A percentile compares a stretch with the other conserved stretches of the same genome.
Conservation (phyloP, 2,329 filamentous ascomycete genomes). For the Fusarium haematococcum region DNA sequence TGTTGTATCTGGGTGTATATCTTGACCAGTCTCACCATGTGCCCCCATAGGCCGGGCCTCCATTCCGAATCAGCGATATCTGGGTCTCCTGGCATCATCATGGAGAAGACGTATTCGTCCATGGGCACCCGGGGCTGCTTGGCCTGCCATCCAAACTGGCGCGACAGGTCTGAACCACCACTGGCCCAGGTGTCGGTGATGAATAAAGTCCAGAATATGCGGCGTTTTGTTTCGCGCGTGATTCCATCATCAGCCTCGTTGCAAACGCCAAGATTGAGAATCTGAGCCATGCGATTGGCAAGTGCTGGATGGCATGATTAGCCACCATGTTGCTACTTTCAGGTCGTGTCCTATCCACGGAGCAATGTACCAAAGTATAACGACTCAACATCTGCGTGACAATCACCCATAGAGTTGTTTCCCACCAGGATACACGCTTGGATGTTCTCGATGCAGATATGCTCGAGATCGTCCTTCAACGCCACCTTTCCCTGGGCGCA, state of each 20-base stretch:
- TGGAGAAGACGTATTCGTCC: conserved; percentile 43
- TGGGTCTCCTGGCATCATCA: conserved; percentile 40
- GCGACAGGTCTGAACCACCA: conserved; percentile 43
- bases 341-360: background rate
- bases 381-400: conserved; percentile 47
- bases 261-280: conserved; percentile 42
- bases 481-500: conserved; percentile 26
- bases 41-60: conserved; percentile 48
- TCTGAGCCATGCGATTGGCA: conserved; percentile 50
- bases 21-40: conserved; percentile 49
- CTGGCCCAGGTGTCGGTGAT: conserved; percentile 52
- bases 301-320: conserved; percentile 29
- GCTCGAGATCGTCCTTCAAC: conserved; percentile 47
- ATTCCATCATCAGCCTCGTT: conserved; percentile 39
- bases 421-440: conserved; percentile 50
- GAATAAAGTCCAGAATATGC: conserved; percentile 51
- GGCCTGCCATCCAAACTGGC: conserved; percentile 41
- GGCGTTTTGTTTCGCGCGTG: conserved; percentile 46
- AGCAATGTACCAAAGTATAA: conserved; percentile 47
- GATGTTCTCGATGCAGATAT: conserved; percentile 49
- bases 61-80: conserved; percentile 30
- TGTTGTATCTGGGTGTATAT: conserved; percentile 50
- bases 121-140: conserved; percentile 42
- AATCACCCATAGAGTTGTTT: conserved; percentile 47
- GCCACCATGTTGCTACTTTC: background rate